phyloP scores from a whole-genome alignment of 2,329 filamentous ascomycete species.

The Fusarium annulatum region DNA sequence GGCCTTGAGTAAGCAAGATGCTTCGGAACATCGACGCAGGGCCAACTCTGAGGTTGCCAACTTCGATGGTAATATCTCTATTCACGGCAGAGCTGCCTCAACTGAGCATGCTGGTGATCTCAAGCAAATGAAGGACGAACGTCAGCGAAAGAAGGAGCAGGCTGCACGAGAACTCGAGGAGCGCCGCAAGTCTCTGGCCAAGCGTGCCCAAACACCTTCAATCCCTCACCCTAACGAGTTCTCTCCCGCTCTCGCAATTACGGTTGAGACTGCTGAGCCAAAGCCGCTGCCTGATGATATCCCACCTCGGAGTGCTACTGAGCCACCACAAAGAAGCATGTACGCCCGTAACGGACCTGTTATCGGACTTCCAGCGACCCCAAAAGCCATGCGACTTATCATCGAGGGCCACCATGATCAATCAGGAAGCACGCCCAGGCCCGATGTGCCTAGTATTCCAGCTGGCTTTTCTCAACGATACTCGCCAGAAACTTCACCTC shows the following conservation, averaged over 20 bases:
- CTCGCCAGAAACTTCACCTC: constrained; percentile 54
- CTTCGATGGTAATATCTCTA: constrained; percentile 46
- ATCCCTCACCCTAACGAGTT: constrained; percentile 79
- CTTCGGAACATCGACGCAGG: constrained; percentile 54
- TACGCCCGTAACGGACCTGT: constrained; percentile 62
- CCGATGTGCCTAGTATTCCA: constrained; percentile 67
- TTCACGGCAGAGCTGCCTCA: constrained; percentile 52
- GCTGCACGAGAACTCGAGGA: constrained; percentile 90
- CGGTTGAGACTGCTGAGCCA: constrained; percentile 58
- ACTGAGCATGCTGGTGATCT: constrained; percentile 65
- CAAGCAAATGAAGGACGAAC: constrained; percentile 67
- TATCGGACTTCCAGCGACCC: constrained; percentile 88
- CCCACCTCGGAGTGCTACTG: constrained; percentile 72
- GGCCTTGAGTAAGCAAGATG: constrained; percentile 49
- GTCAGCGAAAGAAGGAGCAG: constrained; percentile 75
- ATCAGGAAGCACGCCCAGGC: constrained; percentile 53
- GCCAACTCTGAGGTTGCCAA: constrained; percentile 48
- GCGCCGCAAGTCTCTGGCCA: constrained; percentile 83
- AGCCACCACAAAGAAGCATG: constrained; percentile 66
- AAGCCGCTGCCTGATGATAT: constrained; percentile 56
- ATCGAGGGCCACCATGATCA: constrained; percentile 68
- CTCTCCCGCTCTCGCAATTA: constrained; percentile 42
- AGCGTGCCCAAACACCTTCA: constrained; percentile 80
- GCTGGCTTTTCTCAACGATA: constrained; percentile 57
- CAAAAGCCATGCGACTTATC: constrained; percentile 88